Base-by-base conservation (phyloP, 2,329 filamentous ascomycete species). In the Stemphylium vesicarium region DNA sequence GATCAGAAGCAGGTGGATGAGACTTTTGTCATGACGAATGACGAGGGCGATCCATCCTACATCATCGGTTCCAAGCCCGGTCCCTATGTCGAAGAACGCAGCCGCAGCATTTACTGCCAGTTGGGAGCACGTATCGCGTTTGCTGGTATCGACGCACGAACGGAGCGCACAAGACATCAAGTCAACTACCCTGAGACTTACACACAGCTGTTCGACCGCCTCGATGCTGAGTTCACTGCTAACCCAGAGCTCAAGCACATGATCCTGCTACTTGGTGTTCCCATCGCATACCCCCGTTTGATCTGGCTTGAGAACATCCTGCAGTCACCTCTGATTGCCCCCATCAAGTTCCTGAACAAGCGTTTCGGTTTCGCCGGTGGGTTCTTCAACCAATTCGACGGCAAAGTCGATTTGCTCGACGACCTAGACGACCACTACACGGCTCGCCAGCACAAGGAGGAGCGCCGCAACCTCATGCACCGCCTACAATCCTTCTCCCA, bases 231-330 rank as follows among this genome's bases (percentile, higher is more conserved):
- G 59, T 76, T 88, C 10, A 67, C 74, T 0, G 79, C 78, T 0
- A 80, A 83, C 51, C 81, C 80, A 24, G 79, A 83, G 15, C 82
- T 88, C 69, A 88, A 85, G 74, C 86, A 88, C 66, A 70, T 88
- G 18, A 78, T 88, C 35, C 74, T 88, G 18, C 76, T 88, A 10
- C 78, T 88, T 2, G 89, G 89, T 51, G 86, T 90, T 18, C 91
- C 92, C 0, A 94, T 96, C 65, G 79, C 80, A 1, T 82, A 84
- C 60, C 82, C 81, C 1, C 91, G 94, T 65, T 82, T 97, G 49
- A 95, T 93, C n/a, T 97, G 94, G 94, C 82, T 97, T 4, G 94
- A 98, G 74, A 97, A 96, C 69, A 90, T 97, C 53, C 85, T 98
- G 65, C 84, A 85, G 13, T 96, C 91, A 57, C 93, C 94, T 0